Evolutionary conservation across 805 yeast species (phyloP), one percentile per base, ranked within the genome.

Genomic region (Helenozyma baotianmanensis): DNA sequence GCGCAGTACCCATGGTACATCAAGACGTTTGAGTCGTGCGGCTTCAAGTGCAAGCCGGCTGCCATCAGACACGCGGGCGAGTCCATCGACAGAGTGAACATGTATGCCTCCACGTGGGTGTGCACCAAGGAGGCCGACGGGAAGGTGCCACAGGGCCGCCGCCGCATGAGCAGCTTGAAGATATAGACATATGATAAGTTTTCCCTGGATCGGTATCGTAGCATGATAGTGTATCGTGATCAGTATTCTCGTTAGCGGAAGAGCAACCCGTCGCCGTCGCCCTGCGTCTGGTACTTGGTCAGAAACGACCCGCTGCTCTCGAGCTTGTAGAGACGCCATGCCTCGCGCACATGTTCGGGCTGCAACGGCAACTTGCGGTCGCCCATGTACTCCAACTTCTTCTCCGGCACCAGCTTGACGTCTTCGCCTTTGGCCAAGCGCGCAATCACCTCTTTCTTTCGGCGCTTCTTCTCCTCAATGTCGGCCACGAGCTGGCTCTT

Each of bases 71-170:
- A 61, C 33, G 57, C 79, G 14, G 85, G 85, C 7, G 60, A 65
- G 34, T 67, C 82, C 37, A 84, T 84, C 54, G 94, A 84, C 55
- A 70, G 94, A 43, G 82, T 78, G 43, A 84, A 85, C 58, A 84
- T 84, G 94, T 84, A 84, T 54, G 92, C 94, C 3, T 81, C 90
- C 2, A 83, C 94, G 2, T 84, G 94, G 94, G 76, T 85, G 13
- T 81, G 89, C 55, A 78, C 80, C 18, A 82, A 82, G 53, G 42
- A 37, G 23, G 38, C 14, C 7, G 39, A 27, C 16, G 23, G 32
- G 18, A 35, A 27, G 18, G 39, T 38, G 13, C 39, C 39, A 4
- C 22, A 24, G 19, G 51, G 45, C 21, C 50, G 58, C 27, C 64
- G 77, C 40, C 63, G 72, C 34, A 72, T 74, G 69, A 74, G 80